phyloP scores from a whole-genome alignment of 2,329 filamentous ascomycete genomes.

The Apiospora sp. region DNA sequence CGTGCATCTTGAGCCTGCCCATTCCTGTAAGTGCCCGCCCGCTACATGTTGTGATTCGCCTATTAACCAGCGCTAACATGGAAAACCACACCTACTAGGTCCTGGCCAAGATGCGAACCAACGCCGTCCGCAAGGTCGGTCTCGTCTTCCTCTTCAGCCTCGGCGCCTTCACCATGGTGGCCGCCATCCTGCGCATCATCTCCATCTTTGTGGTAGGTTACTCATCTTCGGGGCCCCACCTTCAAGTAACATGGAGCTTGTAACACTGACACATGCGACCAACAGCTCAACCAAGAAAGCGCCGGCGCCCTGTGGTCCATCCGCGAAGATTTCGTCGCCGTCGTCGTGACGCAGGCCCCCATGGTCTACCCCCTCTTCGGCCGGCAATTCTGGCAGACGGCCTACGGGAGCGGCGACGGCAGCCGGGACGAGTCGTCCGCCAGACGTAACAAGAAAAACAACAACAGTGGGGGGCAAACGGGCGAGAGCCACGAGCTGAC shows the following conservation, averaged over 20 bases:
- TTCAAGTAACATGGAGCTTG: background rate
- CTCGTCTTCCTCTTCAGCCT: conserved; percentile 26
- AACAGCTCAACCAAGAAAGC: conserved; percentile 10
- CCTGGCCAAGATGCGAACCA: conserved; percentile 24
- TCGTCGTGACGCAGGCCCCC: conserved; percentile 47
- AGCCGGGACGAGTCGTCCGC: background rate
- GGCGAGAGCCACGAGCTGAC: conserved; percentile 31
- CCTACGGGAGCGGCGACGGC: conserved; percentile 6
- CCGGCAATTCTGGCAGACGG: conserved; percentile 37
- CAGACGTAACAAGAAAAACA: background rate
- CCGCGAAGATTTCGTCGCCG: conserved; percentile 48
- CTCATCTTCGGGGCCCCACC: too few species aligned
- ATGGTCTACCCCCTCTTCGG: conserved; percentile 42
- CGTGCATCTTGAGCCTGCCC: conserved; percentile 28
- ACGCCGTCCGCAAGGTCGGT: conserved; percentile 24
- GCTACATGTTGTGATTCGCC: too few species aligned
- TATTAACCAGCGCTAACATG: background rate
- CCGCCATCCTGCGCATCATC: conserved; percentile 26
- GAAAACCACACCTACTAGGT: too few species aligned
- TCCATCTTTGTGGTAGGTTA: conserved; percentile 27
- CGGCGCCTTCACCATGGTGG: conserved; percentile 29
- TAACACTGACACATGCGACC: background rate
- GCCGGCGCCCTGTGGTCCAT: conserved; percentile 46
- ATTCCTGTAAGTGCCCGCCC: conserved; percentile 26
- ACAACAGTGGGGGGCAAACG: conserved; percentile 24